Evolutionary conservation across 495 filamentous ascomycete genomes (phyloP).

Genomic region (Massariosphaeria phaeospora): DNA sequence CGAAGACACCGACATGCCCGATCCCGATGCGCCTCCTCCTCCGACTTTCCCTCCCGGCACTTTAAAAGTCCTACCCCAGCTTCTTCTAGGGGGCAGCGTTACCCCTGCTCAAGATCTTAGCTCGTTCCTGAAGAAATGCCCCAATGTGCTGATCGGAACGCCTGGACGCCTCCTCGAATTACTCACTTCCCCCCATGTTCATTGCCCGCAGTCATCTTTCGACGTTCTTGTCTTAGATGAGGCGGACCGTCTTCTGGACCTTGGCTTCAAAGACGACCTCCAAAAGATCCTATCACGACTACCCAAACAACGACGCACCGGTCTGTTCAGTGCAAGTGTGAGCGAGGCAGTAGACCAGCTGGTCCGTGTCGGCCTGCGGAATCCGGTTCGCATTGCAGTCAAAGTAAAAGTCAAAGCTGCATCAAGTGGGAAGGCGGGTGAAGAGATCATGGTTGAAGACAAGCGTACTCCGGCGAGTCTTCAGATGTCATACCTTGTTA

Average conservation of each 20-base stretch:
- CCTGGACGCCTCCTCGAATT: conserved; percentile 86
- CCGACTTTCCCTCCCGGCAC: conserved; percentile 47
- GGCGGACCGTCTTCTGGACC: conserved; percentile 83
- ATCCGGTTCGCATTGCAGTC: conserved; percentile 88
- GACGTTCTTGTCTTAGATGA: conserved; percentile 91
- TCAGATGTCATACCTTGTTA: conserved; percentile 82
- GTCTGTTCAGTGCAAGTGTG: conserved; percentile 88
- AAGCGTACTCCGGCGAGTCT: conserved; percentile 82
- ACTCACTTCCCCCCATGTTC: conserved; percentile 83
- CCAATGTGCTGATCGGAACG: conserved; percentile 82
- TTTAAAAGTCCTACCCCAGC: conserved; percentile 68
- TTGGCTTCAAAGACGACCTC: conserved; percentile 91
- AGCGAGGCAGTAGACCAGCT: conserved; percentile 88
- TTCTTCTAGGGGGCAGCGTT: conserved; percentile 80
- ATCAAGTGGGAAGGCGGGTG: conserved; percentile 9
- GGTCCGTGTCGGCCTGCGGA: conserved; percentile 84
- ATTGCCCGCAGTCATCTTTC: conserved; percentile 80
- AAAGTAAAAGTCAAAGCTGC: conserved; percentile 69
- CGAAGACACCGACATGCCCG: conserved; percentile 43
- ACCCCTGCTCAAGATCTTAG: conserved; percentile 81
- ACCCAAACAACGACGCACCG: conserved; percentile 90
- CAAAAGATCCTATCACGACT: conserved; percentile 77
- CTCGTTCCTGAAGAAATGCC: conserved; percentile 68
- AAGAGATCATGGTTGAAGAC: conserved; percentile 60
- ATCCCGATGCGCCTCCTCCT: conserved; percentile 45